Evolutionary conservation across 371 early-diverging fungal genomes (phyloP).

Genomic region (Lichtheimia hyalospora): DNA sequence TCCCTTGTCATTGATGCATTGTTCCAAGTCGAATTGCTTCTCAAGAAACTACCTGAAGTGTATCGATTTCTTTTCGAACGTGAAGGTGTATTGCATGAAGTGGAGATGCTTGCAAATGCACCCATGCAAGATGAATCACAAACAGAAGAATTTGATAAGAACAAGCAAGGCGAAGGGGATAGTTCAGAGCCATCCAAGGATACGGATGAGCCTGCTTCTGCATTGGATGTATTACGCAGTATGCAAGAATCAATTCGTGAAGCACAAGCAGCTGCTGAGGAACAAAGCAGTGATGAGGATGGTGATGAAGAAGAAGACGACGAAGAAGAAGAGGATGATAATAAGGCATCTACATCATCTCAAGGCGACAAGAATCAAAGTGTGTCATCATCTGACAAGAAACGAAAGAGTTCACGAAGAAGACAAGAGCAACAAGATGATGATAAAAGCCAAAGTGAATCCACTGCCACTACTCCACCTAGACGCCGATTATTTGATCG

Average conservation of each 20-base stretch:
- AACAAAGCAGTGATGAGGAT: constrained; percentile 10
- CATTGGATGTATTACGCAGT: constrained; percentile 1
- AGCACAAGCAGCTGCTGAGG: neutral
- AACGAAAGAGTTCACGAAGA: neutral
- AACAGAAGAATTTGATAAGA: constrained; percentile 3
- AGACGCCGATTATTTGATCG: constrained; percentile 30
- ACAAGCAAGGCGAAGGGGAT: neutral
- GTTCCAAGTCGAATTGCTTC: constrained; percentile 54
- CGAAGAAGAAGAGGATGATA: constrained; percentile 12
- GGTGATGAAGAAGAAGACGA: constrained; percentile 14
- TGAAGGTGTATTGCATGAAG: constrained; percentile 66
- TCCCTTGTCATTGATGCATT: constrained; percentile 56
- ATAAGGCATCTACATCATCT: constrained; percentile 11
- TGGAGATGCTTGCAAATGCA: constrained; percentile 45
- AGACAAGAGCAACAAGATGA: neutral
- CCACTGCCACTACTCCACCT: neutral
- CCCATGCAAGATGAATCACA: constrained; percentile 14
- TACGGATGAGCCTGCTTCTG: neutral
- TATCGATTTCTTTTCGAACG: constrained; percentile 59
- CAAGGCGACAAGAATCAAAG: neutral
- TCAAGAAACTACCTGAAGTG: constrained; percentile 52
- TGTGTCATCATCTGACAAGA: neutral
- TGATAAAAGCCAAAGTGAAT: constrained; percentile 2
- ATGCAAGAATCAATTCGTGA: constrained; percentile 11
- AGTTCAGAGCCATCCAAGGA: constrained; percentile 4